Base-by-base conservation (phyloP, 139 green algal genomes). In the Klebsormidium nitens region DNA sequence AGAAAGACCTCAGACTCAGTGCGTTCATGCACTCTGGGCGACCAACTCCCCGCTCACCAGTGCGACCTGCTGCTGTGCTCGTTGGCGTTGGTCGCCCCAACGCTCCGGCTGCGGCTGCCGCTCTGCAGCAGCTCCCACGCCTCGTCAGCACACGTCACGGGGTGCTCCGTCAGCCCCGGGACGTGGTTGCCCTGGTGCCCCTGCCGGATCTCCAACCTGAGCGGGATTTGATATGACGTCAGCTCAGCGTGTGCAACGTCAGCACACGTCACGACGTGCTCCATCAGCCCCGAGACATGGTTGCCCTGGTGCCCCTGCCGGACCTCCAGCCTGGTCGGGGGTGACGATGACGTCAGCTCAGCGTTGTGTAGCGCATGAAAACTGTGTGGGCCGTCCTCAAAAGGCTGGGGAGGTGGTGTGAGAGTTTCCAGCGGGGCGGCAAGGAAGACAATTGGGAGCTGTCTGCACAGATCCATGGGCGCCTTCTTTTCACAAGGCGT, bases 41-140 rank as follows among this genome's bases (percentile, higher is more conserved):
- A n/a, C n/a, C n/a, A n/a, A n/a, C n/a, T n/a, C n/a, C 44, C 19
- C 17, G 17, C 46, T 55, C 28, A 78, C 56, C 60, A 73, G 65
- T 85, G 79, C 3, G 74, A 82, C 14, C 79, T 69, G n/a, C 42
- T 76, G 14, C 42, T 77, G 44, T 76, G 74, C 63, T 75, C 58
- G 76, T 82, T 82, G 23, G n/a, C 34, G 40, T 68, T 82, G 48
- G 63, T 82, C 37, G 48, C 40, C 40, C 34, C 70, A 11, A 47
- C 58, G 28, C 58, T 36, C n/a, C 77, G 66, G 8, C 23, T 59
- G 23, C 28, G 62, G 2, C 42, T 26, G 23, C 69, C 77, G 3
- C 39, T 46, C 29, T 31, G 29, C n/a, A 81, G 71, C 28, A 83
- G 34, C 23, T 69, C 64, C 6, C 81, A 64, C 31, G 91, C 86